Percentiles rank a stretch among this genome's conserved stretches.
Conservation (phyloP, 148 eudicot genomes). For the Arbutus unedo region DNA sequence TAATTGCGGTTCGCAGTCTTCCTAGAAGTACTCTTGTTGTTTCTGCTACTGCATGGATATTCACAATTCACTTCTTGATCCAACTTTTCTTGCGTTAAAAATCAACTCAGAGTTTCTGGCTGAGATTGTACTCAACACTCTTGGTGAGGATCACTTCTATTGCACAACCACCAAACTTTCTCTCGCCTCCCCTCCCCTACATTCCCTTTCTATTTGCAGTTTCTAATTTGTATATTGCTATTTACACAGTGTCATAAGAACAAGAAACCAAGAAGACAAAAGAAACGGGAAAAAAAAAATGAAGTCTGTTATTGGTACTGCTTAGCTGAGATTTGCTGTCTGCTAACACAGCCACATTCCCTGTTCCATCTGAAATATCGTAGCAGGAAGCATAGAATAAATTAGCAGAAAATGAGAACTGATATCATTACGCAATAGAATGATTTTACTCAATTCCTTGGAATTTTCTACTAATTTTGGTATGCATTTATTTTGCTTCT, state of each 20-base stretch:
- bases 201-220: background rate
- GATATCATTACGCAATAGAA: background rate
- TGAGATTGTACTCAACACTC: background rate
- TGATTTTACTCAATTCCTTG: background rate
- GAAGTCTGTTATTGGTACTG: background rate
- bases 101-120: background rate
- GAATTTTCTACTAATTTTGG: background rate
- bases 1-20: background rate
- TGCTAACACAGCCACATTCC: background rate
- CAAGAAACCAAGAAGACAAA: background rate
- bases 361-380: background rate
- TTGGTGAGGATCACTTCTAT: background rate
- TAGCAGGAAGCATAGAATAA: background rate
- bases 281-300: background rate
- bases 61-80: background rate
- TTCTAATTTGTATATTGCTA: background rate
- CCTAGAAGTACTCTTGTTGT: background rate
- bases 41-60: background rate
- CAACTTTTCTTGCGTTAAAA: background rate
- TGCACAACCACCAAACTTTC: background rate
- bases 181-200: background rate
- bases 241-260: background rate
- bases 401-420: background rate
- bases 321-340: background rate
- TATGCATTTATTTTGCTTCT: background rate